Base-by-base conservation (phyloP, 345 rosid genomes). In the Hirschfeldia incana region DNA sequence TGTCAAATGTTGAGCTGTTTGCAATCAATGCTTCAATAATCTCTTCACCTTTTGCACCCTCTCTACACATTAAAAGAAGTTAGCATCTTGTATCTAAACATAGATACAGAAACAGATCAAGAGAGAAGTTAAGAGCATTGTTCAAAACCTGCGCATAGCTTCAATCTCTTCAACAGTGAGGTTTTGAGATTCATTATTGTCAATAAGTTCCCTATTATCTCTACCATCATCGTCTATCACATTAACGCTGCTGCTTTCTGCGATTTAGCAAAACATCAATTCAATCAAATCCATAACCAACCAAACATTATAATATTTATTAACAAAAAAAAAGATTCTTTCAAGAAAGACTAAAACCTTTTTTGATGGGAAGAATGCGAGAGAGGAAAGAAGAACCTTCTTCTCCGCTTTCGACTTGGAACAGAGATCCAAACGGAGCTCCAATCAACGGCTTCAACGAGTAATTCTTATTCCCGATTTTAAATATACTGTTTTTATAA, bases 11-110 rank as follows among this genome's bases (percentile, higher is more conserved):
- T 51, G 94, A 82, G 80, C 97, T 93, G 33, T 93, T 95, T 51
- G 98, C 89, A 81, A 95, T 93, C 29, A 95, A 89, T 63, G 98
- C 99, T 83, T 87, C 97, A 62, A 95, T 86, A 39, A 95, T 95
- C 39, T 90, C 91, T 69, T 87, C 87, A 0, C 97, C 99, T 65
- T 89, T 88, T 2, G 94, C 94, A 75, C 99, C 99, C 73, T 91
- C 89, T 73, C 98, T 95, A 89, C 81, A 81, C 59, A 67, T 75
- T 57, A 30, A 77, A 29, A 28, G 71, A 63, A 37, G 15, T 72
- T 10, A 7, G 33, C 59, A 46, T 13, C 15, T 46, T 46, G 13
- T 39, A 34, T 39, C 16, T 46, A 1, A n/a, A 17, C 10, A 65
- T 16, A 5, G 0, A 4, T 8, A 42, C 5, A 46, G 3, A 51